phyloP scores from a whole-genome alignment of 306 rosid genomes.

The Gillenia trifoliata region DNA sequence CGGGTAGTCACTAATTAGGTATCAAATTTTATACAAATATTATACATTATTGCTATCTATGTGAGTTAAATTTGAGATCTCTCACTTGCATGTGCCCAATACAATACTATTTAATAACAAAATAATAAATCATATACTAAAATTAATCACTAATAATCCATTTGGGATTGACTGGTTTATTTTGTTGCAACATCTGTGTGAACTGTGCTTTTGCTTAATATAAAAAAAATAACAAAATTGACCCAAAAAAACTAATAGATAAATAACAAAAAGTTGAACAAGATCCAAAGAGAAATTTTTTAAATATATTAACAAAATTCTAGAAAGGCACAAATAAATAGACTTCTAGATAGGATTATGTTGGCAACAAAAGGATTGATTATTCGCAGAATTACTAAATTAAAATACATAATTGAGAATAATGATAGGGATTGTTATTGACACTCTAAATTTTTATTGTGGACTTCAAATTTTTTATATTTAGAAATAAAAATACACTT shows the following conservation, averaged over 20 bases:
- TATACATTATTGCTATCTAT: too few relatives aligned
- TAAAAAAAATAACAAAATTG: neutral
- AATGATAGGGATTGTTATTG: too few relatives aligned
- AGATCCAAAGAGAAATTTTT: neutral
- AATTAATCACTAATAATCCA: neutral
- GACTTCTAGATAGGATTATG: neutral
- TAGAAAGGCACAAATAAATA: neutral
- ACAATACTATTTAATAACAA: neutral
- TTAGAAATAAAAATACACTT: too few relatives aligned
- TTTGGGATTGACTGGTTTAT: neutral
- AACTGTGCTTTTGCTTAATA: neutral
- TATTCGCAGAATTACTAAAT: too few relatives aligned
- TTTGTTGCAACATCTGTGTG: neutral
- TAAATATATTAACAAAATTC: neutral
- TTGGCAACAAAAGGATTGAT: neutral
- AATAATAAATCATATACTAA: neutral
- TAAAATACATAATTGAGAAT: too few relatives aligned
- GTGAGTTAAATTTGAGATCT: too few relatives aligned
- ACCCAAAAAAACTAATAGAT: too few relatives aligned
- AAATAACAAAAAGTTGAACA: neutral
- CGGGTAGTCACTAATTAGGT: accelerated
- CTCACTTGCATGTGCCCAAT: too few relatives aligned
- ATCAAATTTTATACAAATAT: too few relatives aligned
- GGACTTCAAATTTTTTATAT: too few relatives aligned
- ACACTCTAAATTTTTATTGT: too few relatives aligned